Conservation (phyloP, 257 asterid species). For the Solanum etuberosum region DNA sequence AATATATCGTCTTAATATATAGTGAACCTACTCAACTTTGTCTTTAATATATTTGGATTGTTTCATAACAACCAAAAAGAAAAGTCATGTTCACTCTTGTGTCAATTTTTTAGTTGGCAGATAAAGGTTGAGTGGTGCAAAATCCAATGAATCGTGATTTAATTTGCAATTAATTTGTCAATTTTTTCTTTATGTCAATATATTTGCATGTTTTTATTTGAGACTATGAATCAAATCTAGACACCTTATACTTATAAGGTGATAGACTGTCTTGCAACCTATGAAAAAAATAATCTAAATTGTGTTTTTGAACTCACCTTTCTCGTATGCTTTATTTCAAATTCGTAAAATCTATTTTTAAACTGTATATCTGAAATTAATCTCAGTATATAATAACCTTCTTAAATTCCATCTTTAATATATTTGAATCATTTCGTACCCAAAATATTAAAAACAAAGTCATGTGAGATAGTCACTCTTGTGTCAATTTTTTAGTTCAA, state of each 20-base stretch:
- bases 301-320: not conserved
- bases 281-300: accelerated
- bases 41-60: not conserved
- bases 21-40: not conserved
- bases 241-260: not conserved
- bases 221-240: not conserved
- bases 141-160: not conserved
- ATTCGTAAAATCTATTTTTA: accelerated
- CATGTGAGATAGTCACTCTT: not conserved
- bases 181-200: no score
- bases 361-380: not conserved
- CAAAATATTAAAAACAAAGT: not conserved
- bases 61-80: not conserved
- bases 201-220: not conserved
- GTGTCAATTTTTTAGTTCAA: not conserved
- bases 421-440: not conserved
- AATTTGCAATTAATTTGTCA: no score
- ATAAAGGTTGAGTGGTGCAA: not conserved
- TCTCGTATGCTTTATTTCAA: not conserved
- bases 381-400: not conserved
- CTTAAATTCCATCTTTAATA: not conserved
- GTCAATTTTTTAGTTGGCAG: not conserved
- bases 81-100: not conserved
- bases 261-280: accelerated
- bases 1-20: not conserved